These are phyloP conservation scores for Lignosus rhinocerotis DNA, from an alignment of 1,284 basidiomycete species.

Conservation along the genomic window DNA sequence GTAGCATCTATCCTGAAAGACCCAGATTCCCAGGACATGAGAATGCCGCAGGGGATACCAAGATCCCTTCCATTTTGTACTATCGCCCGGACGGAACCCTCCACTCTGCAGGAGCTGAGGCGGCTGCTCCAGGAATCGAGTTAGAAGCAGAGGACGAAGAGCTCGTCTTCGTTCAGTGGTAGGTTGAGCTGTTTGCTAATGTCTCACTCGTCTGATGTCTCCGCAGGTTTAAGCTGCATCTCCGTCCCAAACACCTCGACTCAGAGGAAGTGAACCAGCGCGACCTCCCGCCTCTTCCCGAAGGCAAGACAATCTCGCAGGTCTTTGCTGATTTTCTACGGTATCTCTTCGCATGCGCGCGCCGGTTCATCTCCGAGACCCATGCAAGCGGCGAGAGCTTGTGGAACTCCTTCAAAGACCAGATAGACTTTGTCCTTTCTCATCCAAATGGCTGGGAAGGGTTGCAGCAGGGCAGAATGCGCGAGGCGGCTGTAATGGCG, in stretches of 20 bases:
- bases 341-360: constrained; percentile 48
- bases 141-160: constrained; percentile 48
- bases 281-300: constrained; percentile 32
- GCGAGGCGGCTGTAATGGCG: constrained; percentile 37
- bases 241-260: constrained; percentile 41
- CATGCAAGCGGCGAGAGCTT: constrained; percentile 43
- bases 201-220: background rate
- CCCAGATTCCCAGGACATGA: constrained; percentile 44
- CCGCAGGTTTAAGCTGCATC: constrained; percentile 58
- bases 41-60: constrained; percentile 39
- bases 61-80: constrained; percentile 58
- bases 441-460: constrained; percentile 51
- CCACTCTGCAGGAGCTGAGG: constrained; percentile 56
- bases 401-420: constrained; percentile 37
- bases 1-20: background rate
- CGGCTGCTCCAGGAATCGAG: constrained; percentile 41
- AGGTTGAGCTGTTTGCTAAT: background rate
- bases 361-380: constrained; percentile 48
- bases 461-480: constrained; percentile 41
- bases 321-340: constrained; percentile 54
- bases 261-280: constrained; percentile 16
- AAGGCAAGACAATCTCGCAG: constrained; percentile 44
- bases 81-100: constrained; percentile 48
- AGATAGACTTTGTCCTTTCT: constrained; percentile 39
- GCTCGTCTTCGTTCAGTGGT: constrained; percentile 54